Conservation (phyloP, 805 yeast species). For the Schwanniomyces vanrijiae region DNA sequence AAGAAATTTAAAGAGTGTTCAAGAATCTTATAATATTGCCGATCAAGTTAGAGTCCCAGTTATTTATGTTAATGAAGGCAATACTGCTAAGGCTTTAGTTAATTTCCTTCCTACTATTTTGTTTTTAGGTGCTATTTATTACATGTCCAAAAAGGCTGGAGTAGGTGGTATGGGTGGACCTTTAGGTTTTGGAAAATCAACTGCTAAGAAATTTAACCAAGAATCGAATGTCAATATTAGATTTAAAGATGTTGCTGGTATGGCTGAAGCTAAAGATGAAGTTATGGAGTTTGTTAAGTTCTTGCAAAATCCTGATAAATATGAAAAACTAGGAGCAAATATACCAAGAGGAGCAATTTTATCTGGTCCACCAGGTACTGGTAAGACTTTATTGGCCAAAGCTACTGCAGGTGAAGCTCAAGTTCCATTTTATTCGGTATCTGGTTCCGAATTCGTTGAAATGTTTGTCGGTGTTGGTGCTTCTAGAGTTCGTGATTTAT, state of each 20-base stretch:
- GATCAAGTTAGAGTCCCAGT: constrained; percentile 76
- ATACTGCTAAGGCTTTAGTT: constrained; percentile 57
- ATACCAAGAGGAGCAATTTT: constrained; percentile 97
- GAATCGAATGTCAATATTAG: constrained; percentile 87
- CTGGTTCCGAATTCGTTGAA: constrained; percentile 97
- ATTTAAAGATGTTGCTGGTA: constrained; percentile 96
- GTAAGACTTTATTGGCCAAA: constrained; percentile 93
- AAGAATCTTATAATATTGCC: constrained; percentile 63
- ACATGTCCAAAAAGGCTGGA: constrained; percentile 69
- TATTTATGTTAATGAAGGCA: constrained; percentile 70
- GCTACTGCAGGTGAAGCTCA: constrained; percentile 99
- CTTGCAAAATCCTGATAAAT: constrained; percentile 84
- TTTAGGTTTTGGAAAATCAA: constrained; percentile 82
- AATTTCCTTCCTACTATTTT: constrained; percentile 87
- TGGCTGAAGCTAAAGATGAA: constrained; percentile 95
- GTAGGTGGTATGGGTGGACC: constrained; percentile 82
- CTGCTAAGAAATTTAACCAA: constrained; percentile 87
- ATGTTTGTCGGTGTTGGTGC: constrained; percentile 99
- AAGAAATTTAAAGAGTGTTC: constrained; percentile 71
- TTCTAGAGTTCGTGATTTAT: constrained; percentile 92
- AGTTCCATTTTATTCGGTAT: constrained; percentile 92
- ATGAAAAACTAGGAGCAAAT: constrained; percentile 92
- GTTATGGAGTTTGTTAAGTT: constrained; percentile 97
- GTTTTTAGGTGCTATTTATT: constrained; percentile 85
- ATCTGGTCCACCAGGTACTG: constrained; percentile 99